These are phyloP conservation scores for Oxytropis ochrocephala DNA, from an alignment of 306 rosid genomes.

Conservation along the genomic window DNA sequence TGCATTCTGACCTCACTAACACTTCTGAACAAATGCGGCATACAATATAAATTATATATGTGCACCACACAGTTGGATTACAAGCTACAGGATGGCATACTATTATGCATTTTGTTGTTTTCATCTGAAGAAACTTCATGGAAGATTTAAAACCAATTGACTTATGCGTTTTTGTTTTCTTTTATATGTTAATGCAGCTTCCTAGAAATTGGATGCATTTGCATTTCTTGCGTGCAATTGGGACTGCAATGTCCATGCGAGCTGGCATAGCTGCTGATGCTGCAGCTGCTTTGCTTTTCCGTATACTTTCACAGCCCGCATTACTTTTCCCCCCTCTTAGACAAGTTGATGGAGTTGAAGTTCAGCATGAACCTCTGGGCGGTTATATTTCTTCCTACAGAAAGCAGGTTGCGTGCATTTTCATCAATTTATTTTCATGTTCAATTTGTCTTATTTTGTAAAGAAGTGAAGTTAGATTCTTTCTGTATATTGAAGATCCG, in stretches of 20 bases:
- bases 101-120: neutral
- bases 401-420: conserved; percentile 56
- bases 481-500: neutral
- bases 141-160: conserved; percentile 9
- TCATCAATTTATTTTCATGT: neutral
- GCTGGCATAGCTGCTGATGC: conserved; percentile 97
- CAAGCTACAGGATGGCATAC: neutral
- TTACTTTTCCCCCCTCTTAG: conserved; percentile 89
- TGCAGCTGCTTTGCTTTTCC: conserved; percentile 96
- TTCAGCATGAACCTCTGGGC: conserved; percentile 74
- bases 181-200: conserved; percentile 54
- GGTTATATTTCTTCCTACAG: conserved; percentile 72
- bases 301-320: conserved; percentile 93
- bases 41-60: neutral
- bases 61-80: neutral
- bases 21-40: neutral
- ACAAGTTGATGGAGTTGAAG: conserved; percentile 91
- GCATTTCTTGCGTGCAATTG: conserved; percentile 98
- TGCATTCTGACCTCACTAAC: neutral
- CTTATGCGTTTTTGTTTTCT: conserved; percentile 2
- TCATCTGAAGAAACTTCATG: neutral
- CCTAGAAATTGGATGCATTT: conserved; percentile 99
- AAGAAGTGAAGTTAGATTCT: neutral
- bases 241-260: conserved; percentile 99
- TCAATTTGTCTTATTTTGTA: neutral